Percentiles rank a stretch among this genome's conserved stretches.
These are phyloP conservation scores for Coniochaeta ligniaria DNA, from an alignment of 2,329 filamentous ascomycete genomes.

Conservation along the genomic window DNA sequence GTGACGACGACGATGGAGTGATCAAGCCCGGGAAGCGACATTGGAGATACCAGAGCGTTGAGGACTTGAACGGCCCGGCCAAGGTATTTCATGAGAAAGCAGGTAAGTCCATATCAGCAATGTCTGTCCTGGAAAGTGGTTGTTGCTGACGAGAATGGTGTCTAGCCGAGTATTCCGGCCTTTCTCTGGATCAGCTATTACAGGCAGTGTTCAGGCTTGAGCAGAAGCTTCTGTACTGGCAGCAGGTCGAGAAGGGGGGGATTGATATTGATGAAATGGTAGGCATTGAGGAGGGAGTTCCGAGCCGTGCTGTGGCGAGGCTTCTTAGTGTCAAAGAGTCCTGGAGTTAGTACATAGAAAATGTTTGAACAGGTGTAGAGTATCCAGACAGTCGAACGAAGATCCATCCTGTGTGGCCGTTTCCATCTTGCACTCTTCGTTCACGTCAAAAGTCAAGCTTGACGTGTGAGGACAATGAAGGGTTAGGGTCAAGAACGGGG, in stretches of 20 bases:
- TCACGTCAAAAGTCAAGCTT: too few species aligned
- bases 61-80: constrained; percentile 33
- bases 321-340: not conserved
- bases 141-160: not conserved
- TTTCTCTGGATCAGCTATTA: constrained; percentile 26
- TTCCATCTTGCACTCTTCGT: too few species aligned
- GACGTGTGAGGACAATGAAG: too few species aligned
- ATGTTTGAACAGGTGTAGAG: not conserved
- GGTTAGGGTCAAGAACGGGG: not conserved
- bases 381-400: not conserved
- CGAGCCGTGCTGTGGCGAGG: not conserved
- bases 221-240: constrained; percentile 25
- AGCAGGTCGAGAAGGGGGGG: constrained; percentile 14
- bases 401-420: too few species aligned
- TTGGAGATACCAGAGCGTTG: constrained; percentile 25
- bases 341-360: not conserved
- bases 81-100: constrained; percentile 33
- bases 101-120: not conserved
- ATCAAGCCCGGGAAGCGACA: constrained; percentile 25
- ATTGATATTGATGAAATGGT: constrained; percentile 55
- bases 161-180: constrained; percentile 25
- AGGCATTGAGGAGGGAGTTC: constrained; percentile 10
- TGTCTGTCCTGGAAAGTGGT: not conserved
- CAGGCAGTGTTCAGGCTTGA: constrained; percentile 29
- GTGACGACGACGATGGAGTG: constrained; percentile 3